Evolutionary conservation across 2,329 filamentous ascomycete species (phyloP), one percentile per base, ranked within the genome.

Genomic region (Mycocentrospora acerina): DNA sequence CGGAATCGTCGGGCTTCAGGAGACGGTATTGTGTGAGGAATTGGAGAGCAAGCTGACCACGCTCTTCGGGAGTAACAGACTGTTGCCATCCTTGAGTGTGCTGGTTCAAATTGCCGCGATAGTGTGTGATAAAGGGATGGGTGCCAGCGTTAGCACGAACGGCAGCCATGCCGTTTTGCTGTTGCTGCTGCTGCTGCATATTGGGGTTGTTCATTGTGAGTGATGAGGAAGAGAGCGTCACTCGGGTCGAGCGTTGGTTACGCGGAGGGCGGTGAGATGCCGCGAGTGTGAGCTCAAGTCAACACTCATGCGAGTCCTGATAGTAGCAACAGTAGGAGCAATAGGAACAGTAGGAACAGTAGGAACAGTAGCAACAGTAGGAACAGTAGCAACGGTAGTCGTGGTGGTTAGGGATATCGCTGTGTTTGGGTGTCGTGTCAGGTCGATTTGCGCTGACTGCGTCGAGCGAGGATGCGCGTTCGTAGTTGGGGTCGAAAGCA

Each of bases 161-260:
- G 30, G 40, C 44, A 4, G 39, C 29, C 48, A 53, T 53, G 44
- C 44, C 53, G 40, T 56, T 57, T 9, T 22, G 19, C 32, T 51
- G 53, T 32, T 53, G 51, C 47, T 56, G 56, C 19, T 22, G 19
- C 32, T 51, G 53, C 33, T 53, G 51, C 47, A 62, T 58, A 48
- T 58, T 60, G 29, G 58, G 55, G 54, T 64, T 64, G 48, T 63
- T 65, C 60, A 64, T 65, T 40, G 43, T 52, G 53, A 40, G 39
- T 16, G 35, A 41, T 27, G 33, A 36, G 24, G 24, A 30, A 35
- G n/a, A 36, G 35, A 33, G 39, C 41, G 19, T 22, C 19, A 22
- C 19, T 9, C 9, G 41, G 35, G 27, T 31, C 36, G 17, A 38
- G 29, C 29, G 31, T 24, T 34, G 27, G 36, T n/a, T n/a, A n/a